Evolutionary conservation across 1,284 basidiomycete species (phyloP).

Genomic region (Polyporus tsugae): DNA sequence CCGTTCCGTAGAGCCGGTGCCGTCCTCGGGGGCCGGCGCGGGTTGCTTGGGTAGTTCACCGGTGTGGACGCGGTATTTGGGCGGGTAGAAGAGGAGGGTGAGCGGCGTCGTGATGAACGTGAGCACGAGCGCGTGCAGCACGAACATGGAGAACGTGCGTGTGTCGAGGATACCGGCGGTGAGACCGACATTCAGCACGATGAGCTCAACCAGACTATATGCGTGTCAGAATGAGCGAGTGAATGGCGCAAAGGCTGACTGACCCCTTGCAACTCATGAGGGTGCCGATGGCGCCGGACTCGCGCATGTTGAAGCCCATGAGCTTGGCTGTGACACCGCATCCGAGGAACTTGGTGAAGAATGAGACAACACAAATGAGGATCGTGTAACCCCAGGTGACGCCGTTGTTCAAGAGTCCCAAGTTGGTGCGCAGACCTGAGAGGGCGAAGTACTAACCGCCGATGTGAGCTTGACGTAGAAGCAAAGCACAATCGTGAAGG

Average conservation of each 20-base stretch:
- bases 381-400: conserved; percentile 90
- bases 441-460: conserved; percentile 80
- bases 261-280: conserved; percentile 96
- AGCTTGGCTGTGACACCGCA: conserved; percentile 72
- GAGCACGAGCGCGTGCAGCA: conserved; percentile 85
- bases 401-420: conserved; percentile 79
- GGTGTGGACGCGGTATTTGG: conserved; percentile 51
- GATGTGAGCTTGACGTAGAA: conserved; percentile 1
- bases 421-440: conserved; percentile 86
- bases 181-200: conserved; percentile 93
- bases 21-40: conserved; percentile 21
- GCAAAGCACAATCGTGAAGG: conserved; percentile 13
- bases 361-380: conserved; percentile 83
- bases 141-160: conserved; percentile 87
- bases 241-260: conserved; percentile 28
- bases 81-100: conserved; percentile 80
- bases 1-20: conserved; percentile 1
- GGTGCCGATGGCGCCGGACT: conserved; percentile 87
- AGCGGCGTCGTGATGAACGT: conserved; percentile 90
- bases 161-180: conserved; percentile 81
- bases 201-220: conserved; percentile 81
- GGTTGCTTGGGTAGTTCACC: conserved; percentile 11
- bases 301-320: conserved; percentile 79
- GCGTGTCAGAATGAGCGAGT: neutral
- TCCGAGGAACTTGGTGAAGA: conserved; percentile 78